Conservation (phyloP, 2,329 filamentous ascomycete species). For the Cladophialophora bantiana region DNA sequence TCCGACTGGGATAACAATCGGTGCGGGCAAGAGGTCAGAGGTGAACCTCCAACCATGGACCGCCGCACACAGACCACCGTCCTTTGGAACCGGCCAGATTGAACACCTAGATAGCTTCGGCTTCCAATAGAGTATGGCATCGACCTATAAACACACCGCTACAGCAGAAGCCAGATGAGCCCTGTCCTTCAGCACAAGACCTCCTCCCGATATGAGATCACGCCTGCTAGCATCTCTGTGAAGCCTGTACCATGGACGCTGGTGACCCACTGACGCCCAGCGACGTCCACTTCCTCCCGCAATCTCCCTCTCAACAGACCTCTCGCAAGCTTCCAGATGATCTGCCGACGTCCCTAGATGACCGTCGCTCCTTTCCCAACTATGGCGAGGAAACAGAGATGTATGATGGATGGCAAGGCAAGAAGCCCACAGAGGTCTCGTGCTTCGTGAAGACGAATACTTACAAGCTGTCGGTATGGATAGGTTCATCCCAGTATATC, state of each 20-base stretch:
- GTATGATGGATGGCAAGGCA: constrained; percentile 98
- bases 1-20: not conserved
- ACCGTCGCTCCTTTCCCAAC: constrained; percentile 73
- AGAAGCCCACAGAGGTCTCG: constrained; percentile 39
- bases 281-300: constrained; percentile 15
- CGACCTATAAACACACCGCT: not conserved
- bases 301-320: constrained; percentile 32
- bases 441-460: constrained; percentile 16
- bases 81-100: not conserved
- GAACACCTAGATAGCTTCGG: not conserved
- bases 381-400: constrained; percentile 87
- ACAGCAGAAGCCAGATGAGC: not conserved
- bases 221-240: constrained; percentile 4
- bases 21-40: not conserved
- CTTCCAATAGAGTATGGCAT: not conserved
- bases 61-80: not conserved
- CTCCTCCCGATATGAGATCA: constrained; percentile 28
- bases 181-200: not conserved
- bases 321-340: constrained; percentile 72
- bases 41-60: not conserved
- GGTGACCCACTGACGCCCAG: constrained; percentile 26
- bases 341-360: constrained; percentile 88
- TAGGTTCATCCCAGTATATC: constrained; percentile 94
- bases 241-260: constrained; percentile 31
- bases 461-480: constrained; percentile 20